Evolutionary conservation across 805 yeast genomes (phyloP).

Genomic region (Nakazawaea holstii): DNA sequence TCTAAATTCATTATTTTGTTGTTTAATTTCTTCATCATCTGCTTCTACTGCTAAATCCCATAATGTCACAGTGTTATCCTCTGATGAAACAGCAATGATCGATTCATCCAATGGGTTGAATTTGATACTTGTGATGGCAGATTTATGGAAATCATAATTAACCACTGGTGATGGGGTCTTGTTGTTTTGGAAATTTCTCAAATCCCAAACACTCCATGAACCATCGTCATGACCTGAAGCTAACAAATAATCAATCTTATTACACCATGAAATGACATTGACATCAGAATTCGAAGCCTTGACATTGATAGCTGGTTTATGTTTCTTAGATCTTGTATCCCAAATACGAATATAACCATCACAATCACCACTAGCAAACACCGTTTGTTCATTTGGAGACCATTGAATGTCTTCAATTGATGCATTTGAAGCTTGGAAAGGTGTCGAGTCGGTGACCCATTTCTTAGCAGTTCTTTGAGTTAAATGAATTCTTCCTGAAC

Average conservation of each 20-base stretch:
- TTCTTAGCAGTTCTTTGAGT: slow-evolving; percentile 71
- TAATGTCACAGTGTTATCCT: slow-evolving; percentile 92
- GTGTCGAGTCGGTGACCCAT: slow-evolving; percentile 84
- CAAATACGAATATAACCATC: slow-evolving; percentile 92
- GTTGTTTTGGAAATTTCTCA: slow-evolving; percentile 70
- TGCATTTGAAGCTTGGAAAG: slow-evolving; percentile 63
- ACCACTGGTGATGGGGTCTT: slow-evolving; percentile 79
- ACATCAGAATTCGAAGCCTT: slow-evolving; percentile 79
- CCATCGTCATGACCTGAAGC: slow-evolving; percentile 99
- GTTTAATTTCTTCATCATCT: slow-evolving; percentile 92
- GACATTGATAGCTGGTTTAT: slow-evolving; percentile 83
- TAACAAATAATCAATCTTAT: slow-evolving; percentile 75
- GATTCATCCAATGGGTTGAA: slow-evolving; percentile 96
- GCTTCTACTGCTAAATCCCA: slow-evolving; percentile 99
- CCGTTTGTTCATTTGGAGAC: slow-evolving; percentile 89
- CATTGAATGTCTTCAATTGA: slow-evolving; percentile 97
- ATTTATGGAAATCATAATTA: slow-evolving; percentile 89
- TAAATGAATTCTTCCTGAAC: slow-evolving; percentile 73
- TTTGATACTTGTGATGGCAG: slow-evolving; percentile 87
- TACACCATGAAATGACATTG: slow-evolving; percentile 95
- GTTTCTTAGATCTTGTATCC: slow-evolving; percentile 94
- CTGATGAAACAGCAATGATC: slow-evolving; percentile 91
- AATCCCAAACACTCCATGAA: slow-evolving; percentile 96
- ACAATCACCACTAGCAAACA: slow-evolving; percentile 90
- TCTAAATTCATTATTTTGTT: slow-evolving; percentile 70